Evolutionary conservation across 2,329 filamentous ascomycete species (phyloP).

Genomic region (Talaromyces sp.): DNA sequence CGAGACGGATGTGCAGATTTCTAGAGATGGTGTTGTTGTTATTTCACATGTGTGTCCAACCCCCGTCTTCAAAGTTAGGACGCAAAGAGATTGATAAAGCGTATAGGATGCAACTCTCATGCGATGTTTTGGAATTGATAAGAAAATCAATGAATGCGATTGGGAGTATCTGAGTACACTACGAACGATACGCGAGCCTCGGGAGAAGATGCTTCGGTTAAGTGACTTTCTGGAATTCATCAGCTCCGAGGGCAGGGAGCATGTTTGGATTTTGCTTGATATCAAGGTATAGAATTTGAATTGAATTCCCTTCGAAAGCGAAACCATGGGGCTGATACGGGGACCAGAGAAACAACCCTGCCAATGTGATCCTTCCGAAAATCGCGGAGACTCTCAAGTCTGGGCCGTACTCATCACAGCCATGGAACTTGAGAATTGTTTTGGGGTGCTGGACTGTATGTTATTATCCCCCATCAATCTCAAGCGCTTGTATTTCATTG

Average conservation of each 20-base stretch:
- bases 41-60: conserved; percentile 63
- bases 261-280: conserved; percentile 78
- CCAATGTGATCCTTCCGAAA: conserved; percentile 63
- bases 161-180: conserved; percentile 69
- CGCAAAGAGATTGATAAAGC: no score
- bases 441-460: conserved; percentile 75
- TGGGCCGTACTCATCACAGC: conserved; percentile 43
- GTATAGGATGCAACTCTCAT: conserved; percentile 66
- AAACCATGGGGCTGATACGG: not conserved
- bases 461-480: not conserved
- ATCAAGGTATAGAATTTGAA: conserved; percentile 60
- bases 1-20: conserved; percentile 83
- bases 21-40: conserved; percentile 76
- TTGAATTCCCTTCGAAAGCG: not conserved
- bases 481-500: not conserved
- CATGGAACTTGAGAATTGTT: conserved; percentile 70
- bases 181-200: conserved; percentile 61
- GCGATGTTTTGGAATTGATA: conserved; percentile 72
- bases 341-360: conserved; percentile 33
- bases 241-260: conserved; percentile 56
- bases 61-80: no score
- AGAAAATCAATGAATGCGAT: conserved; percentile 67
- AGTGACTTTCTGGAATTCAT: conserved; percentile 70
- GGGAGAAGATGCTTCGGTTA: conserved; percentile 67
- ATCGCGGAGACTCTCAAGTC: conserved; percentile 60